A percentile compares a stretch with the other conserved stretches of the same genome.
phyloP scores from a whole-genome alignment of 305 asterid genomes.

The Fraxinus albicans region DNA sequence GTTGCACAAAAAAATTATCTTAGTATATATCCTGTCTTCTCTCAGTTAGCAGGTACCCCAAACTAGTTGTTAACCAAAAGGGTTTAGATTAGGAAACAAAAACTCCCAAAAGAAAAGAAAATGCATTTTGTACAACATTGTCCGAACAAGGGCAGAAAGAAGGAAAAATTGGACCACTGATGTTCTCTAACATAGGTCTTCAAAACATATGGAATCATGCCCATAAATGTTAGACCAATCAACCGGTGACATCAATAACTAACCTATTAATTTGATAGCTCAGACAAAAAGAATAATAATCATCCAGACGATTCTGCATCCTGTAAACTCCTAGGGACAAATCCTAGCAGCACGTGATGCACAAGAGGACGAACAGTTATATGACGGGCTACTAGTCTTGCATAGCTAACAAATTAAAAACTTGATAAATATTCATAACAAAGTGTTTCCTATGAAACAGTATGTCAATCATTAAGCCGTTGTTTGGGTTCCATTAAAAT shows the following conservation, averaged over 20 bases:
- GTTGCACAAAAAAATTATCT: not conserved
- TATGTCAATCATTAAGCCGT: not conserved
- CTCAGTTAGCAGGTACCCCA: not conserved
- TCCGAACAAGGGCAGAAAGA: slow-evolving; percentile 4
- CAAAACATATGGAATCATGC: slow-evolving; percentile 2
- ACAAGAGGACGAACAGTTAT: slow-evolving; percentile 1
- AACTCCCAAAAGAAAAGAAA: not conserved
- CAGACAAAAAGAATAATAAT: not conserved
- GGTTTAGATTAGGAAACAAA: not conserved
- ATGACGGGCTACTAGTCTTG: not conserved
- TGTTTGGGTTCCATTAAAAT: not conserved
- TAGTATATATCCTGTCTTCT: not conserved
- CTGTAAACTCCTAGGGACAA: not conserved
- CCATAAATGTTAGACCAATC: slow-evolving; percentile 16
- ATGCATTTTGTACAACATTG: not conserved
- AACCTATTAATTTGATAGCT: slow-evolving; percentile 2
- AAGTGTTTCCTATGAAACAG: not conserved
- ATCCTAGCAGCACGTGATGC: not conserved
- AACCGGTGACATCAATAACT: not conserved
- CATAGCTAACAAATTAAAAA: not conserved
- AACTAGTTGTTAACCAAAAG: not conserved
- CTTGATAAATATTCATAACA: not conserved
- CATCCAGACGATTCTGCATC: slow-evolving; percentile 13
- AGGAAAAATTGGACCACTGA: not conserved
- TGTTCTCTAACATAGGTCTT: slow-evolving; percentile 2